Base-by-base conservation (phyloP, 2,329 filamentous ascomycete genomes). In the Ampelomyces quisqualis region DNA sequence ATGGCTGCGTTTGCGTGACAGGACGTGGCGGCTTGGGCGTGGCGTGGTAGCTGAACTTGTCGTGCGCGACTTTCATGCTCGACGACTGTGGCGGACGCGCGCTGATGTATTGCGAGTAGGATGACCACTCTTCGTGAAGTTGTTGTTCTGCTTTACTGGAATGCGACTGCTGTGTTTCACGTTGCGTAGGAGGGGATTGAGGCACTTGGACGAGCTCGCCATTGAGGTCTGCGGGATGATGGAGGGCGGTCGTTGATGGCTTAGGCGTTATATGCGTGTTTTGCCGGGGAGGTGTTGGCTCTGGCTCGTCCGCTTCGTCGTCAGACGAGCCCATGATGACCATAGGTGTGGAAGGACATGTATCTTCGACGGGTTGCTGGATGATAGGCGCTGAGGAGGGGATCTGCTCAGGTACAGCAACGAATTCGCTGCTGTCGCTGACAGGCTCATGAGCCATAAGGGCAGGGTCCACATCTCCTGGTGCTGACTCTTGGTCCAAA, bases 91-190 rank as follows among this genome's bases (percentile, higher is more conserved):
- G 51, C 17, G 49, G 38, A 3, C 38, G 40, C 8, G 23, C 30
- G n/a, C 50, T 48, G 7, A 47, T 38, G 21, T 60, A 65, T 39
- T 67, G 64, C 2, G 64, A 64, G 46, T 65, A 65, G 0, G 57
- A 56, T 4, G 55, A 40, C 53, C 57, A 63, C 40, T 67, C 61
- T 15, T 41, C 47, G 15, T 62, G 63, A 11, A 65, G 53, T 31
- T 65, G 63, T 13, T 59, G 51, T 31, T 67, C 63, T 27, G 62
- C 64, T 51, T 53, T 59, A 39, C 54, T 65, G 5, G 60, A 62
- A 19, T 63, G 53, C 0, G 64, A 66, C 8, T 53, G 41, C 37
- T 60, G 57, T 6, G 55, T 53, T 15, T 57, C 60, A 22, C 34
- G 44, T 4, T 55, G 51, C 3, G 38, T 34, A 3, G 49, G 40